Evolutionary conservation across 2,329 filamentous ascomycete species (phyloP).

Genomic region (Aspergillus proliferans): DNA sequence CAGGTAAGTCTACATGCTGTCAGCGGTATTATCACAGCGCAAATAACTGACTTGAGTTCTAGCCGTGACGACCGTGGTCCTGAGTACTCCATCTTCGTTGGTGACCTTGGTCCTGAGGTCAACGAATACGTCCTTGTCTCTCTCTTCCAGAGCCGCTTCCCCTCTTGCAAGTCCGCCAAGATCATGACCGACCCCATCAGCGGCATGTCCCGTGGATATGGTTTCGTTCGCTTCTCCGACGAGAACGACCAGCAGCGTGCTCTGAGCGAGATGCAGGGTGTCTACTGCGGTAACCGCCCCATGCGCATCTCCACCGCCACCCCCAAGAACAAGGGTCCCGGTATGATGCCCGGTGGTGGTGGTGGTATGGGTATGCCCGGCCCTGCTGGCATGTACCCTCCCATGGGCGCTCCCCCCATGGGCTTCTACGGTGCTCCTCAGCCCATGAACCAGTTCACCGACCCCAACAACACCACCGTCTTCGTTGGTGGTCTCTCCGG

Average conservation of each 20-base stretch:
- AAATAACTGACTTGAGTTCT: slow-evolving; percentile 5
- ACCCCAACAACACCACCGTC: slow-evolving; percentile 98
- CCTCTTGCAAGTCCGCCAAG: slow-evolving; percentile 97
- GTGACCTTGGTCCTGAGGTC: slow-evolving; percentile 93
- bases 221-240: slow-evolving; percentile 94
- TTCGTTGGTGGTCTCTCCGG: slow-evolving; percentile 96
- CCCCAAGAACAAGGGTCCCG: slow-evolving; percentile 74
- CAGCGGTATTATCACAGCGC: slow-evolving; percentile 7
- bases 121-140: slow-evolving; percentile 98
- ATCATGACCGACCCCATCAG: slow-evolving; percentile 99
- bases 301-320: slow-evolving; percentile 98
- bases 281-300: slow-evolving; percentile 96
- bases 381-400: slow-evolving; percentile 58
- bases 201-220: slow-evolving; percentile 94
- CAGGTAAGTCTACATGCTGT: slow-evolving; percentile 51
- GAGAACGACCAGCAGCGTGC: slow-evolving; percentile 95
- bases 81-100: slow-evolving; percentile 96
- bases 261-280: slow-evolving; percentile 95
- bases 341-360: slow-evolving; percentile 42
- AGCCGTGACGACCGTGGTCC: slow-evolving; percentile 87
- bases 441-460: slow-evolving; percentile 99
- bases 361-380: slow-evolving; percentile 45
- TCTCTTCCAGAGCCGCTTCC: slow-evolving; percentile 92
- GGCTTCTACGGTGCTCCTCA: slow-evolving; percentile 60
- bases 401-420: slow-evolving; percentile 64